phyloP scores from a whole-genome alignment of 345 rosid species.

The Cochlearia excelsa region DNA sequence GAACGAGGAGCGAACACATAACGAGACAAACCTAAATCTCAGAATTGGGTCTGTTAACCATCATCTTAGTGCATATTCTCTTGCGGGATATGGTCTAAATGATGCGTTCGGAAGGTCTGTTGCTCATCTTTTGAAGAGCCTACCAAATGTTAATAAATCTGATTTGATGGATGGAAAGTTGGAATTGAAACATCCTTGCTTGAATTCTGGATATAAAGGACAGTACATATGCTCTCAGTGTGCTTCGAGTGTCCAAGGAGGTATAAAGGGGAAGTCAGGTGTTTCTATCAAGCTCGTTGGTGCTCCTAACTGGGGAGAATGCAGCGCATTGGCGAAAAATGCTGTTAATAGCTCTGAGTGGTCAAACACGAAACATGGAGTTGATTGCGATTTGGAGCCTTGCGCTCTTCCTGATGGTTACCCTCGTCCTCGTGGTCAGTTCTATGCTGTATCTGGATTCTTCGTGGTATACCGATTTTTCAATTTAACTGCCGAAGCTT shows the following conservation, averaged over 20 bases:
- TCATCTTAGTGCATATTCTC: constrained; percentile 93
- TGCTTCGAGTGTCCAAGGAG: constrained; percentile 44
- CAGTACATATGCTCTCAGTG: constrained; percentile 71
- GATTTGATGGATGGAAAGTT: constrained; percentile 53
- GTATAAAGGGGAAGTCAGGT: constrained; percentile 62
- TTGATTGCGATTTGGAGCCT: constrained; percentile 89
- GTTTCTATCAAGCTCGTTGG: constrained; percentile 65
- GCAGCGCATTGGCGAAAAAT: constrained; percentile 71
- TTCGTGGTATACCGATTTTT: constrained; percentile 88
- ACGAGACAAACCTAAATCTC: constrained; percentile 62
- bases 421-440: constrained; percentile 86
- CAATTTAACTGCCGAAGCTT: constrained; percentile 73
- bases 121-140: constrained; percentile 48
- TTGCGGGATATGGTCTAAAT: constrained; percentile 93
- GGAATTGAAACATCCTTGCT: constrained; percentile 86
- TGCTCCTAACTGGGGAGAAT: constrained; percentile 82
- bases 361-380: constrained; percentile 57
- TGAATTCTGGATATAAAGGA: constrained; percentile 79
- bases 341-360: constrained; percentile 90
- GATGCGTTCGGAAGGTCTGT: constrained; percentile 97
- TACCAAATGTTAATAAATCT: constrained; percentile 42
- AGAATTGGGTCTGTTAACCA: constrained; percentile 76
- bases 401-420: constrained; percentile 74
- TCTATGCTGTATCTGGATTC: constrained; percentile 91
- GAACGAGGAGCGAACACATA: constrained; percentile 52